Evolutionary conservation across 805 yeast genomes (phyloP).

Genomic region (Yamadazyma sp.): DNA sequence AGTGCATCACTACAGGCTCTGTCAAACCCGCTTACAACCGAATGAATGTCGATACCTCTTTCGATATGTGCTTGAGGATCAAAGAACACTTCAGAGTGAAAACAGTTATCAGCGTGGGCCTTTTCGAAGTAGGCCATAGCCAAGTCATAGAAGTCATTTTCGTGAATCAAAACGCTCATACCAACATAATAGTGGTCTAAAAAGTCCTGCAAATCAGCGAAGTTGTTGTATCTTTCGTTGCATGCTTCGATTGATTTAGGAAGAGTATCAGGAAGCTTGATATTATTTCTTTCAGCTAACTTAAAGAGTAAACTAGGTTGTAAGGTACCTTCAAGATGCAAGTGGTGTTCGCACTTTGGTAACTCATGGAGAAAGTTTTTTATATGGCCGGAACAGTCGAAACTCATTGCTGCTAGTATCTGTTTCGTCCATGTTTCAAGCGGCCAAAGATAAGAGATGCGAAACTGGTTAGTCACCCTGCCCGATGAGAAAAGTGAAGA

Average conservation of each 20-base stretch:
- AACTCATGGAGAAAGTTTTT: slow-evolving; percentile 57
- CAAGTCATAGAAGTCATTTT: slow-evolving; percentile 72
- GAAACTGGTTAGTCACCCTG: too few relatives aligned
- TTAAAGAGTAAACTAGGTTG: slow-evolving; percentile 73
- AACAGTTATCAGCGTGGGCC: slow-evolving; percentile 58
- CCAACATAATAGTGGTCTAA: slow-evolving; percentile 79
- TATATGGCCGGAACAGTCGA: slow-evolving; percentile 7
- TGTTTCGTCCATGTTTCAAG: not conserved
- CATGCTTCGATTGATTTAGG: slow-evolving; percentile 61
- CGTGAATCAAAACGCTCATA: slow-evolving; percentile 67
- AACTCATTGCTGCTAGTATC: slow-evolving; percentile 1
- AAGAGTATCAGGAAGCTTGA: slow-evolving; percentile 59
- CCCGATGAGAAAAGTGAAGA: too few relatives aligned
- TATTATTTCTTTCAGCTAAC: slow-evolving; percentile 63
- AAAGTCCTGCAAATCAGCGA: slow-evolving; percentile 74
- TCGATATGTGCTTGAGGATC: slow-evolving; percentile 85
- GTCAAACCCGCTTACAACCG: slow-evolving; percentile 64
- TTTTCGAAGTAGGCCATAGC: slow-evolving; percentile 71
- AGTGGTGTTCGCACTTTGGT: slow-evolving; percentile 87
- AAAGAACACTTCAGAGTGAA: slow-evolving; percentile 75
- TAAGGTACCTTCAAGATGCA: slow-evolving; percentile 80
- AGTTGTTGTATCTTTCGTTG: slow-evolving; percentile 56
- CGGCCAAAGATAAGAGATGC: not conserved
- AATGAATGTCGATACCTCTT: slow-evolving; percentile 59
- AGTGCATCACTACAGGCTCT: slow-evolving; percentile 67